Evolutionary conservation across 2,329 filamentous ascomycete genomes (phyloP), one percentile per base, ranked within the genome.

Genomic region (Botrytis galanthina): DNA sequence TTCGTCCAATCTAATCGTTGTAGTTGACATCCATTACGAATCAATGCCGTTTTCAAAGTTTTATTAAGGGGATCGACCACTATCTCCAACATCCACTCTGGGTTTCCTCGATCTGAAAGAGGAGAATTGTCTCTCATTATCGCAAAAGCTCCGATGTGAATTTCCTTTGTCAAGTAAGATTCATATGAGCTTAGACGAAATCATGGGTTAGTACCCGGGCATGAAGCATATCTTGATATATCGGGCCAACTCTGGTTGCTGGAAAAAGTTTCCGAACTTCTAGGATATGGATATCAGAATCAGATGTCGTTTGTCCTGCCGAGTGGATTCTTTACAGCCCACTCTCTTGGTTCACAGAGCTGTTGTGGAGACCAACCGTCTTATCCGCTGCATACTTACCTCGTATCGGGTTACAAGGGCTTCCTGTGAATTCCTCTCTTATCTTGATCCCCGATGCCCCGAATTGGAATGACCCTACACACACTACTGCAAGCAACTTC

Each of bases 1-100:
- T 54, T 39, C 46, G 37, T 54, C 46, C 46, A 67, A 51, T 67
- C 44, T 67, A 32, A 51, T 51, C 8, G 16, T 39, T 37, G 46
- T 20, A 26, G 14, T n/a, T 12, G 5, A 29, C 32, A 54, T 54
- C 35, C 26, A 39, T 67, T 67, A 39, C 26, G 46, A 39, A 54
- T 54, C 10, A 64, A 64, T 64, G 26, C 26, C n/a, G 29, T 64
- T n/a, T 42, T 46, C 26, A 44, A 22, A 14, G 39, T n/a, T 54
- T 64, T 32, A 32, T 64, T 29, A 46, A 68, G 26, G 64, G 64
- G 64, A 29, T 39, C 35, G 46, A 54, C 48, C 46, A 20, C 26
- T 37, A 68, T 54, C 26, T 39, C 64, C 16, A 67, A 39, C 26
- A 22, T 67, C 46, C 64, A 67, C 64, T 67, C 20, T 68, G 48